Evolutionary conservation across 495 filamentous ascomycete genomes (phyloP).

Genomic region (Pseudevernia furfuracea): DNA sequence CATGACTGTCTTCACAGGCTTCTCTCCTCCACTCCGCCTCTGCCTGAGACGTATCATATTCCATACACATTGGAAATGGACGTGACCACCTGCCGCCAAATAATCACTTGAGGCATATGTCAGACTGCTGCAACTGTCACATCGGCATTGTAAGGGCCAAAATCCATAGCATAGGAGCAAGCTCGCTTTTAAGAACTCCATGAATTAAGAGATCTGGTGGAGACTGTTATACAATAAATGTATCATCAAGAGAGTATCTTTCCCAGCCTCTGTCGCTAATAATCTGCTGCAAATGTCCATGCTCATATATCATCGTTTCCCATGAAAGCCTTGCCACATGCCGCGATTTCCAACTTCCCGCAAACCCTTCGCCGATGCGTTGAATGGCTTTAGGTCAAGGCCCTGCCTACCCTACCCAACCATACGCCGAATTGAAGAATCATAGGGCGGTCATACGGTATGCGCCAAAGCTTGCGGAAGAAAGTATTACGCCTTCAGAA

Average conservation of each 20-base stretch:
- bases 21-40: too few relatives aligned
- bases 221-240: not conserved
- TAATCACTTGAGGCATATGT: too few relatives aligned
- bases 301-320: slow-evolving; percentile 8
- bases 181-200: not conserved
- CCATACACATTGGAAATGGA: too few relatives aligned
- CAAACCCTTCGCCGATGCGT: not conserved
- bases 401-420: not conserved
- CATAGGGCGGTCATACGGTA: not conserved
- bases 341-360: not conserved
- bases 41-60: too few relatives aligned
- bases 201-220: not conserved
- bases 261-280: not conserved
- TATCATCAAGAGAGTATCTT: not conserved
- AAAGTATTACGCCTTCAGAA: slow-evolving; percentile 15
- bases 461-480: not conserved
- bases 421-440: not conserved
- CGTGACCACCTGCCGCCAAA: too few relatives aligned
- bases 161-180: not conserved
- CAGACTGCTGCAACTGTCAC: too few relatives aligned
- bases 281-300: slow-evolving; percentile 1
- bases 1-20: too few relatives aligned
- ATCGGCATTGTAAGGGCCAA: not conserved
- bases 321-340: not conserved
- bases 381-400: too few relatives aligned